Conservation (phyloP, 2,329 filamentous ascomycete genomes). For the Sclerotinia subarctica region DNA sequence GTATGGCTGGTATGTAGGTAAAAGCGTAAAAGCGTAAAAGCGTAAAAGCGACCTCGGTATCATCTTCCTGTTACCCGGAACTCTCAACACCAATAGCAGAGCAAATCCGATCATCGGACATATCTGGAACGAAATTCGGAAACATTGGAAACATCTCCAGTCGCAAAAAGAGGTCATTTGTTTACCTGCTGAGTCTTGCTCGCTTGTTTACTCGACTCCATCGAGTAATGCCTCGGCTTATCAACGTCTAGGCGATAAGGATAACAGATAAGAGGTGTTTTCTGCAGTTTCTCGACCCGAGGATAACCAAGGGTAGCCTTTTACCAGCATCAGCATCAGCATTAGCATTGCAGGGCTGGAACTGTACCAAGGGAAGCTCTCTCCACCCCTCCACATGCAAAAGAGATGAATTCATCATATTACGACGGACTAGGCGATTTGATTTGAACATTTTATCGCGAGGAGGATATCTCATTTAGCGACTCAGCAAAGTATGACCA, state of each 20-base stretch:
- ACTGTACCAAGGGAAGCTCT: neutral
- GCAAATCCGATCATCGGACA: neutral
- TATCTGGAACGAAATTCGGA: neutral
- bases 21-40: neutral
- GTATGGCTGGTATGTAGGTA: too few species aligned
- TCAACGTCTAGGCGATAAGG: constrained; percentile 18
- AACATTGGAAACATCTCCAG: neutral
- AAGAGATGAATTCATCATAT: neutral
- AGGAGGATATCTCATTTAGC: neutral
- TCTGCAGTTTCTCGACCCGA: neutral
- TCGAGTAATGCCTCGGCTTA: constrained; percentile 18
- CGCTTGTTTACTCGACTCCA: neutral
- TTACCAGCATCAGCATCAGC: neutral
- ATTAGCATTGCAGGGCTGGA: neutral
- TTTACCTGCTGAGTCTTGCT: neutral
- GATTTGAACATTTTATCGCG: neutral
- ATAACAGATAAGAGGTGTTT: constrained; percentile 17
- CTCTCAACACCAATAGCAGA: neutral
- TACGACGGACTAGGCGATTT: too few species aligned
- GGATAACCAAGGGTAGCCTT: neutral
- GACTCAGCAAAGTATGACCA: neutral
- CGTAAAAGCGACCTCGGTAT: neutral
- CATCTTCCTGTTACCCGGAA: constrained; percentile 8
- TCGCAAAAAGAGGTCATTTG: neutral
- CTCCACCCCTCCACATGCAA: constrained; percentile 9